These are phyloP conservation scores for Ramaria sp. DNA, from an alignment of 768 basidiomycete genomes.

Conservation along the genomic window DNA sequence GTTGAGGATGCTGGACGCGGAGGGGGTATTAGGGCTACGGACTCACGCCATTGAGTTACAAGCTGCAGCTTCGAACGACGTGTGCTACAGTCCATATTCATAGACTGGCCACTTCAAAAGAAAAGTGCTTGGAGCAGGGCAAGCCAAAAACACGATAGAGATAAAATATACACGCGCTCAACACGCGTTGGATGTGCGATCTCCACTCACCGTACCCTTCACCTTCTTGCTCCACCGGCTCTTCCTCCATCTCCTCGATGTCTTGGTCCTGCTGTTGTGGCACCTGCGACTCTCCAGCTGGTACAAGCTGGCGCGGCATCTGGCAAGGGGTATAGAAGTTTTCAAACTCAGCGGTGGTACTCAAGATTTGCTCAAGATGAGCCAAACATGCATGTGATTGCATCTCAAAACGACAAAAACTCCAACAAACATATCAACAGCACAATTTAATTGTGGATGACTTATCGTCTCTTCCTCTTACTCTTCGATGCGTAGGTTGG, in stretches of 20 bases:
- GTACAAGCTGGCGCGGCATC: conserved; percentile 13
- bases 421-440: background rate
- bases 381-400: too few relatives aligned
- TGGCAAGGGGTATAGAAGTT: background rate
- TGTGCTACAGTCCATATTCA: background rate
- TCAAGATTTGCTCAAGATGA: background rate
- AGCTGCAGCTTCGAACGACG: conserved; percentile 10
- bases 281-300: conserved; percentile 25
- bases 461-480: background rate
- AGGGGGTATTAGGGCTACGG: conserved; percentile 4
- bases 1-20: conserved; percentile 63
- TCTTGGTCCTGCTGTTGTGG: conserved; percentile 54
- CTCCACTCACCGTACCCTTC: conserved; percentile 9
- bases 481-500: background rate
- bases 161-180: conserved; percentile 4
- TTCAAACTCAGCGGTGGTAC: conserved; percentile 3
- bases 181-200: background rate
- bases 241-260: conserved; percentile 66
- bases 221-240: conserved; percentile 48
- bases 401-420: background rate
- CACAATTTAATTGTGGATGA: background rate
- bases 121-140: conserved; percentile 8
- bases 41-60: conserved; percentile 8
- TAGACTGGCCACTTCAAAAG: conserved; percentile 3
- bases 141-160: conserved; percentile 51